A percentile compares a stretch with the other conserved stretches of the same genome.
Evolutionary conservation across 164 flowering plant genomes (phyloP).

Genomic region (Sedum album): DNA sequence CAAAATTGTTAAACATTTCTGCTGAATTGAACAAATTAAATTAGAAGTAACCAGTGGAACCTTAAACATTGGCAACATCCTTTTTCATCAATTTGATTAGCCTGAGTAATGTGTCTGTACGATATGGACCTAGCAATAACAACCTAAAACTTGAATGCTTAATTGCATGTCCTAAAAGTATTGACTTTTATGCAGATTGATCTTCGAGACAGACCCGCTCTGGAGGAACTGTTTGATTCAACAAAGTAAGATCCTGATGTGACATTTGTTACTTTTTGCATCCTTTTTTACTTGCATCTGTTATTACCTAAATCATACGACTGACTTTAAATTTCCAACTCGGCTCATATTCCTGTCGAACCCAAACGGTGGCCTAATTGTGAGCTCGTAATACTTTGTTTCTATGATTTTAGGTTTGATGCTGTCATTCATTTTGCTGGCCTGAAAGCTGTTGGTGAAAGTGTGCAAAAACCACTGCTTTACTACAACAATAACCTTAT

Average conservation of each 20-base stretch:
- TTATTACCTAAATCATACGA: background rate
- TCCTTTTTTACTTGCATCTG: background rate
- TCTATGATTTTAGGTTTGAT: slow-evolving; percentile 49
- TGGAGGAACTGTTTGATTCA: slow-evolving; percentile 57
- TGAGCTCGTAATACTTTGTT: background rate
- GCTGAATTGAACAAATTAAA: background rate
- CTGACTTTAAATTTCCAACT: background rate
- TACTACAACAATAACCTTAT: slow-evolving; percentile 79
- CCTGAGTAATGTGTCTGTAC: background rate
- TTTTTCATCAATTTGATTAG: background rate
- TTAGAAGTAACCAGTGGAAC: background rate
- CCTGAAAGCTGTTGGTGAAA: slow-evolving; percentile 96
- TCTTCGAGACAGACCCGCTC: slow-evolving; percentile 66
- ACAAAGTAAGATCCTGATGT: slow-evolving; percentile 37
- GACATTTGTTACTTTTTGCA: background rate
- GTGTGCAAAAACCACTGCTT: slow-evolving; percentile 77
- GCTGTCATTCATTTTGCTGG: slow-evolving; percentile 99
- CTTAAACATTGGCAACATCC: background rate
- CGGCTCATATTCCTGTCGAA: background rate
- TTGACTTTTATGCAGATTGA: slow-evolving; percentile 53
- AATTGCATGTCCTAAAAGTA: background rate
- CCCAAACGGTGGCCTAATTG: background rate
- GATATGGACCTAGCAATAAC: background rate
- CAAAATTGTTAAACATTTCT: background rate
- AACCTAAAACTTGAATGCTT: background rate